These are phyloP conservation scores for Dryadomyces quercus-mongolicae DNA, from an alignment of 2,329 filamentous ascomycete genomes.

Conservation along the genomic window DNA sequence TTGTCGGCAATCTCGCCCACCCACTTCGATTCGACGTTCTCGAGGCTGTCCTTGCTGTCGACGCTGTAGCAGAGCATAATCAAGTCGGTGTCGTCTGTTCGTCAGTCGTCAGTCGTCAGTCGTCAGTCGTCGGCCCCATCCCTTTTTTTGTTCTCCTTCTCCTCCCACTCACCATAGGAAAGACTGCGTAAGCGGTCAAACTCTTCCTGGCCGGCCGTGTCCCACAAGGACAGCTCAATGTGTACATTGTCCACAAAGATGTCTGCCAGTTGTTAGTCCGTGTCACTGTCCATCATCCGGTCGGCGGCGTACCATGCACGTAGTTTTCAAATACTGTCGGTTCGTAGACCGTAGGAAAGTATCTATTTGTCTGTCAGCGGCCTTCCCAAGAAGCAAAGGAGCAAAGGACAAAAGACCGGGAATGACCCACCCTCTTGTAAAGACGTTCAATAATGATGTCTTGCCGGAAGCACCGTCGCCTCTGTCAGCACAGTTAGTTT, in stretches of 20 bases:
- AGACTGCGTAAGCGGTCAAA: conserved; percentile 92
- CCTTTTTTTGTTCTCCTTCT: too few relatives aligned
- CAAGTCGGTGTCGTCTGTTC: conserved; percentile 71
- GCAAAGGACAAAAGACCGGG: neutral
- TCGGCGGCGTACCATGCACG: conserved; percentile 65
- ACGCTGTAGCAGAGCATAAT: conserved; percentile 99
- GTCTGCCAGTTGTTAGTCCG: conserved; percentile 41
- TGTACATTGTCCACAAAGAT: conserved; percentile 97
- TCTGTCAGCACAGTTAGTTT: conserved; percentile 31
- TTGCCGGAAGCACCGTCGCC: conserved; percentile 96
- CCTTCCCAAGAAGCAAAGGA: neutral
- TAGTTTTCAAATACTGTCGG: conserved; percentile 99
- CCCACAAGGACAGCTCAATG: conserved; percentile 95
- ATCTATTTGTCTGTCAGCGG: conserved; percentile 38
- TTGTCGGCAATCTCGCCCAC: conserved; percentile 96
- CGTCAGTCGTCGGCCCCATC: too few relatives aligned
- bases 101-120: neutral
- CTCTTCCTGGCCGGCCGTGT: conserved; percentile 97
- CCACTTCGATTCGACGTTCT: conserved; percentile 99
- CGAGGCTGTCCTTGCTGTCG: conserved; percentile 89
- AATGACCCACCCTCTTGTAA: conserved; percentile 74
- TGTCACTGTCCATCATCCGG: neutral
- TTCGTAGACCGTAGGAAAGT: conserved; percentile 97
- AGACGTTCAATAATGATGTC: conserved; percentile 93
- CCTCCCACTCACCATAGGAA: conserved; percentile 82